A percentile compares a stretch with the other conserved stretches of the same genome.
phyloP scores from a whole-genome alignment of 2,329 filamentous ascomycete genomes.

The Pseudocercospora vitis region DNA sequence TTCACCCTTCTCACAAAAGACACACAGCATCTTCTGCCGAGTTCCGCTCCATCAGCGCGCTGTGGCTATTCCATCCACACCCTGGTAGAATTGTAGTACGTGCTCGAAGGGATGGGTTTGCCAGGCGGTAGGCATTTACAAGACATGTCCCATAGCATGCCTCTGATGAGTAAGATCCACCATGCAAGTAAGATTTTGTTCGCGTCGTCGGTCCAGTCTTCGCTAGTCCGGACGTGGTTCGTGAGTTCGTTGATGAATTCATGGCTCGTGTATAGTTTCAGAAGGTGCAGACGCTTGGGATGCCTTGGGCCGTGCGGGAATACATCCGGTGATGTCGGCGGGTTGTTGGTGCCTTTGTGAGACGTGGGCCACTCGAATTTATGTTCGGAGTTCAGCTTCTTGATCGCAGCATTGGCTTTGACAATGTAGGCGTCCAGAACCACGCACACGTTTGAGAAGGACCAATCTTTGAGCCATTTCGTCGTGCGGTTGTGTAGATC shows the following conservation, averaged over 20 bases:
- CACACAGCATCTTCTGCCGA: too few relatives aligned
- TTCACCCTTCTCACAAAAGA: too few relatives aligned
- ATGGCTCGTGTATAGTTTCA: not conserved
- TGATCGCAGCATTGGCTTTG: not conserved
- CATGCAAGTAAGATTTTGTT: not conserved
- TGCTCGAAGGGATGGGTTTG: not conserved
- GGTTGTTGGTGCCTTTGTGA: not conserved
- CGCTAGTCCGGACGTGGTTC: not conserved
- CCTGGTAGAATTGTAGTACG: not conserved
- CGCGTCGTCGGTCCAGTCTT: not conserved
- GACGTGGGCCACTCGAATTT: not conserved
- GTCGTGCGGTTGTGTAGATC: not conserved
- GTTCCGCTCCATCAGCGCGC: too few relatives aligned
- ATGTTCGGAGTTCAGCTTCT: not conserved
- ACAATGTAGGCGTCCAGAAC: not conserved
- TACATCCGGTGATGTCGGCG: too few relatives aligned
- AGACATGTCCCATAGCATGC: constrained; percentile 1
- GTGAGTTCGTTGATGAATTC: not conserved
- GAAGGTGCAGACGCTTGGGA: not conserved
- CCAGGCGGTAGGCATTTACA: not conserved
- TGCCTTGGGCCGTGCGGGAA: not conserved
- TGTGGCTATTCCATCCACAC: not conserved
- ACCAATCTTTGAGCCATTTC: not conserved
- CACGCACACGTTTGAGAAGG: not conserved
- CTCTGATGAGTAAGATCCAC: not conserved